Evolutionary conservation across 805 yeast genomes (phyloP), one percentile per base, ranked within the genome.

Genomic region (Cyberlindnera mycetangii): DNA sequence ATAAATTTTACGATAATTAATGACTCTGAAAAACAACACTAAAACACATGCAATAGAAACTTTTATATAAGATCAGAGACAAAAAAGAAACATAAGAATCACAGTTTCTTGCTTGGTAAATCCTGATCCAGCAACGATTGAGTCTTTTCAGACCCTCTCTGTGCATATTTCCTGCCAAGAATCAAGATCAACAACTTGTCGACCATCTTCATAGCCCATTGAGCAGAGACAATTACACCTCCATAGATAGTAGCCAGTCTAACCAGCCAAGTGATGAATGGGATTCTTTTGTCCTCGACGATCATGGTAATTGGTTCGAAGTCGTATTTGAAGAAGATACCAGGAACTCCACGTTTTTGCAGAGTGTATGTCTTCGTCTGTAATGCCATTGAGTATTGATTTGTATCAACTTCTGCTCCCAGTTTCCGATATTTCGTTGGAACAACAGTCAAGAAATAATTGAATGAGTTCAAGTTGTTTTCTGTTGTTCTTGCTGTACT

Each of bases 241-340:
- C 97, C 96, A 17, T 83, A 60, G 12, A 92, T 83, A 3, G 96
- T 90, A 7, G 85, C 83, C 39, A 90, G 65, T 52, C 90, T 76
- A 10, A 89, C 78, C 8, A 89, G 66, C 64, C 92, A 92, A 55
- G 83, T 87, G 33, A 80, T 60, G 60, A 92, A 92, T 4, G 92
- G 74, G 32, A 92, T 70, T 50, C 98, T 74, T 42, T 67, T 71
- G 58, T 92, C 97, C 20, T 71, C 72, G 17, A 89, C 73, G 4
- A 77, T 65, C 54, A 93, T 72, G 37, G 81, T 76, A 34, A 93
- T 78, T 4, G 97, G 92, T 57, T 93, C 98, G 61, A 93, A 89
- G 53, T 89, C 89, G 62, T 90, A 92, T 44, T 76, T 78, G 68
- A 93, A 78, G 57, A 76, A 85, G 20, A 92, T 81, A 0, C 97